Evolutionary conservation across 2,329 filamentous ascomycete species (phyloP).

Genomic region (Fonsecaea erecta): DNA sequence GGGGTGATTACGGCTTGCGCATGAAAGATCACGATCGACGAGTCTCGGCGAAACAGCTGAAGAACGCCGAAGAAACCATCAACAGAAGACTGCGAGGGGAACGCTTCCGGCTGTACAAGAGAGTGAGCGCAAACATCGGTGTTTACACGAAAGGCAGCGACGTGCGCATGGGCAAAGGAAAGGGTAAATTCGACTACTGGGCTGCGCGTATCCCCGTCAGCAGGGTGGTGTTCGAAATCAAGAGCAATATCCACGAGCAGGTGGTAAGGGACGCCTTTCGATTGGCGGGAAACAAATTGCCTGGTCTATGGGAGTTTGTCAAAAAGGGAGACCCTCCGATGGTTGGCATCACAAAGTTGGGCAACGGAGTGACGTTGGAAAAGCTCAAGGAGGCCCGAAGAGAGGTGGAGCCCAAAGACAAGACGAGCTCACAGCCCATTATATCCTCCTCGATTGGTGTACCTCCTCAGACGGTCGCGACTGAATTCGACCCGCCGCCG

Average conservation of each 20-base stretch:
- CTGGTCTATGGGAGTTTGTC: conserved; percentile 85
- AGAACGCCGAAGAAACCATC: conserved; percentile 92
- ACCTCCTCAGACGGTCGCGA: conserved; percentile 44
- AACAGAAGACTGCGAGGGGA: conserved; percentile 84
- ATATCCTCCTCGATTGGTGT: conserved; percentile 41
- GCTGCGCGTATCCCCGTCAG: conserved; percentile 86
- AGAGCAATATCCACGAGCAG: conserved; percentile 91
- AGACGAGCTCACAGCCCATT: conserved; percentile 37
- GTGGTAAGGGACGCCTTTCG: conserved; percentile 92
- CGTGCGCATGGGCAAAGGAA: conserved; percentile 98
- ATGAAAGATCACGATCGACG: conserved; percentile 93
- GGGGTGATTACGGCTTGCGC: conserved; percentile 93
- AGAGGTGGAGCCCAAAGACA: conserved; percentile 56
- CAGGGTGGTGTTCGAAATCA: conserved; percentile 89
- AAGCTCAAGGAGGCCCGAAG: conserved; percentile 80
- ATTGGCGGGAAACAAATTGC: conserved; percentile 91
- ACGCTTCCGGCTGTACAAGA: conserved; percentile 90
- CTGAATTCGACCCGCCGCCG: conserved; percentile 39
- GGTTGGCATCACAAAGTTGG: conserved; percentile 89
- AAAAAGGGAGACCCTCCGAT: conserved; percentile 87
- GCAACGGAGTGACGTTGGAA: conserved; percentile 77
- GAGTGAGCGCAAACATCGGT: conserved; percentile 88
- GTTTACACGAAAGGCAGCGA: conserved; percentile 97
- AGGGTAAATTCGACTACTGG: conserved; percentile 97
- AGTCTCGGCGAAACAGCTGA: conserved; percentile 83